phyloP scores from a whole-genome alignment of 1,284 basidiomycete species.

The Irpex sp. region DNA sequence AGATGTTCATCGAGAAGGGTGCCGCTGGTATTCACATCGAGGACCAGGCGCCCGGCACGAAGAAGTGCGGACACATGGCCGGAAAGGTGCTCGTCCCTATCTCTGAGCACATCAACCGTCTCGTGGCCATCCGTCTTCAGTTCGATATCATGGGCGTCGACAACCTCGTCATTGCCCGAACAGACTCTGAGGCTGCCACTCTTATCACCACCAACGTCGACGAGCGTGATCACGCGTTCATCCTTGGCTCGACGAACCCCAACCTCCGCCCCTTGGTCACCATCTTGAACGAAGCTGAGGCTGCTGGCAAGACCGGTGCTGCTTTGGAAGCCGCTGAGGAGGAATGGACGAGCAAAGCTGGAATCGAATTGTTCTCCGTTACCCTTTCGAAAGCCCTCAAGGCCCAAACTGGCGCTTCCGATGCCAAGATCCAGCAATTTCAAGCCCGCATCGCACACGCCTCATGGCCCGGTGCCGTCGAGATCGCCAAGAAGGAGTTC shows the following conservation, averaged over 20 bases:
- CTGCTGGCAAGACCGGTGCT: constrained; percentile 74
- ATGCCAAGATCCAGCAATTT: constrained; percentile 54
- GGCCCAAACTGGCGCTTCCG: constrained; percentile 54
- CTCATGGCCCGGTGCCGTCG: constrained; percentile 70
- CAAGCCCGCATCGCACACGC: constrained; percentile 55
- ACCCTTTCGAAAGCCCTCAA: constrained; percentile 73
- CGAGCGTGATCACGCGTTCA: constrained; percentile 94
- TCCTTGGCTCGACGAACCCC: constrained; percentile 88
- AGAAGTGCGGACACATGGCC: constrained; percentile 74
- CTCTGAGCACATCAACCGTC: constrained; percentile 77
- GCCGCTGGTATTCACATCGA: constrained; percentile 76
- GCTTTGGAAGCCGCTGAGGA: constrained; percentile 88
- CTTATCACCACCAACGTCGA: constrained; percentile 97
- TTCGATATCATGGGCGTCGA: constrained; percentile 80
- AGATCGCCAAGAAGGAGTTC: constrained; percentile 78
- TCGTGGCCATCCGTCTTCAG: constrained; percentile 75
- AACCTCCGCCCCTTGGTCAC: constrained; percentile 62
- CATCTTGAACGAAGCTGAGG: constrained; percentile 85
- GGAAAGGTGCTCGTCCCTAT: constrained; percentile 63
- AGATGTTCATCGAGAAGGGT: constrained; percentile 78
- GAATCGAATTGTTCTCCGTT: constrained; percentile 77
- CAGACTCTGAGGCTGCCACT: constrained; percentile 89
- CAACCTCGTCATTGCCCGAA: constrained; percentile 74
- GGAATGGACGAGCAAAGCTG: constrained; percentile 77
- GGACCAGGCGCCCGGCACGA: constrained; percentile 75